Base-by-base conservation (phyloP, 164 flowering plant genomes). In the Magnolia kwangsiensis region DNA sequence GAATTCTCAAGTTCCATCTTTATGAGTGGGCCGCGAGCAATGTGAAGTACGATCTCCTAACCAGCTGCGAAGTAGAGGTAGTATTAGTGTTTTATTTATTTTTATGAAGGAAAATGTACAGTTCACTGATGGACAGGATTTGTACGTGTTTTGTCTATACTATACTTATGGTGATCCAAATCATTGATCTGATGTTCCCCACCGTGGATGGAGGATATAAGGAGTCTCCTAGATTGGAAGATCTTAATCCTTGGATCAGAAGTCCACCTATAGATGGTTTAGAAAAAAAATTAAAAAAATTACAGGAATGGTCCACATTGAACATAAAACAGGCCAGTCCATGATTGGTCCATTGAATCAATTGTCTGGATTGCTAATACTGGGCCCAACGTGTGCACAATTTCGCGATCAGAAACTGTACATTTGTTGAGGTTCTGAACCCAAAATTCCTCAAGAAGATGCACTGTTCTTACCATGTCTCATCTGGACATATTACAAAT, bases 11-110 rank as follows among this genome's bases (percentile, higher is more conserved):
- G 69, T 93, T 95, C 79, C 74, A 89, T 82, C 90, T 95, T 59
- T 95, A 91, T 79, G 88, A 91, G 78, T 84, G 90, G 79, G 80
- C 71, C 19, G 91, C 92, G 13, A 83, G 76, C 82, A 88, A 82
- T 77, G 86, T 92, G 80, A 93, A 91, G 81, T 87, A 83, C 82
- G 89, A 93, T 81, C 90, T 83, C 78, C 83, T 95, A 16, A 84
- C 94, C 51, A 89, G 94, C 84, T 92, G 93, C 76, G 99, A 95
- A 82, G 76, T 95, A 73, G 91, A 93, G 99, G 99, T 95, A 86
- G 14, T 65, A 10, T 50, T 72, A 29, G 49, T 10, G 37, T 51
- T 67, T 10, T 21, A 55, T 74, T 61, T 61, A 64, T 20, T 8
- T 72, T 72, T 20, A 72, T 67, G 74, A 50, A 19, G 63, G 16